A percentile compares a stretch with the other conserved stretches of the same genome.
Evolutionary conservation across 495 filamentous ascomycete species (phyloP).

Genomic region (Pseudomonodictys pantanalensis): DNA sequence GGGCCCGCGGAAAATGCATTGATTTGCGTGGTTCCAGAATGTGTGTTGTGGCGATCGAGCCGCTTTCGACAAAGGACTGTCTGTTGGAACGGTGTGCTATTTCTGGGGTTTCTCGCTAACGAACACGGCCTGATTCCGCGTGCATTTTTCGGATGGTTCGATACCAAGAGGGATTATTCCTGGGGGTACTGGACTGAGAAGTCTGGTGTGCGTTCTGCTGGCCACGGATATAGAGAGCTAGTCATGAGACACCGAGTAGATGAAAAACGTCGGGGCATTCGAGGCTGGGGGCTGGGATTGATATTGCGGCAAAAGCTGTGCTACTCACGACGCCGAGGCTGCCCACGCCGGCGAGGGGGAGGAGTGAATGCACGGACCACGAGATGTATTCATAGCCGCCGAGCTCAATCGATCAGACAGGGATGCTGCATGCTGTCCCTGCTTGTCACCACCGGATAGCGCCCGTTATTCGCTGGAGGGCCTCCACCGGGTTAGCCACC

Average conservation of each 20-base stretch:
- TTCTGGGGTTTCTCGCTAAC: too few species aligned
- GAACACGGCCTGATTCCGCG: too few species aligned
- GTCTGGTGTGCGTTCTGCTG: too few species aligned
- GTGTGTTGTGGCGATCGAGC: too few species aligned
- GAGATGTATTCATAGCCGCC: constrained; percentile 27
- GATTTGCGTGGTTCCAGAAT: neutral
- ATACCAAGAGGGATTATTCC: too few species aligned
- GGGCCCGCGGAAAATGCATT: too few species aligned
- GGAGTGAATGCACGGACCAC: neutral
- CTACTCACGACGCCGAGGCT: neutral
- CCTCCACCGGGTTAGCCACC: neutral
- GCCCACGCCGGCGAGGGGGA: neutral
- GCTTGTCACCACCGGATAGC: neutral
- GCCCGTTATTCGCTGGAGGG: constrained; percentile 17
- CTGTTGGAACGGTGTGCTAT: too few species aligned
- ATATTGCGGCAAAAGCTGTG: neutral
- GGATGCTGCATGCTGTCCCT: constrained; percentile 17
- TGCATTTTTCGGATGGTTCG: too few species aligned
- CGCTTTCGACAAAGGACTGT: too few species aligned
- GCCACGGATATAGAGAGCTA: neutral
- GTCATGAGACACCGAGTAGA: neutral
- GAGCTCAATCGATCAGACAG: neutral
- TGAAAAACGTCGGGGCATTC: neutral
- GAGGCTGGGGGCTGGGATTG: too few species aligned
- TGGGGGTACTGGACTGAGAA: too few species aligned